Conservation (phyloP, 495 filamentous ascomycete genomes). For the Neurospora sp. region DNA sequence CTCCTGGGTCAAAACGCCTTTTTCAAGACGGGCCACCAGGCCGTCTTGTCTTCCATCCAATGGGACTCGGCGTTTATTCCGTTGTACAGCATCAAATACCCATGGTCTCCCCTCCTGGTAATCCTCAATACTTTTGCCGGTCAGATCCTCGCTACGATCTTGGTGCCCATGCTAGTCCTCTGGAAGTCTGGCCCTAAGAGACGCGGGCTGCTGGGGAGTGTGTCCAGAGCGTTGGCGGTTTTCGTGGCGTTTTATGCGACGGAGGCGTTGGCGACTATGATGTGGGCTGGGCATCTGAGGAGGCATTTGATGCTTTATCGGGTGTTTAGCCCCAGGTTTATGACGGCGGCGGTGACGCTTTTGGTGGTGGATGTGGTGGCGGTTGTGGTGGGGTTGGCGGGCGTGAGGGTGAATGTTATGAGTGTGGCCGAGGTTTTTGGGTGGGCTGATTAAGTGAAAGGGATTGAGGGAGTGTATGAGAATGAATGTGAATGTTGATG, state of each 20-base stretch:
- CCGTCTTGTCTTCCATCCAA: constrained; percentile 76
- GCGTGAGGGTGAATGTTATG: constrained; percentile 58
- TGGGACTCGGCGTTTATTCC: constrained; percentile 85
- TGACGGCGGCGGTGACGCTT: constrained; percentile 67
- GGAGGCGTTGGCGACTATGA: constrained; percentile 70
- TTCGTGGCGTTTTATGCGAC: constrained; percentile 74
- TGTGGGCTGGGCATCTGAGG: constrained; percentile 77
- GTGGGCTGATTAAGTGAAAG: constrained; percentile 32
- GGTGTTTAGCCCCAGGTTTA: constrained; percentile 85
- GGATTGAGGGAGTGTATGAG: background rate
- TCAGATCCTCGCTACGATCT: constrained; percentile 69
- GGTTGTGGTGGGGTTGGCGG: constrained; percentile 56
- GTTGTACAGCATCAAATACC: constrained; percentile 70
- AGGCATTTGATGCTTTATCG: constrained; percentile 94
- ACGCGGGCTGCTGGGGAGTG: constrained; percentile 48
- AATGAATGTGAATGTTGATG: background rate
- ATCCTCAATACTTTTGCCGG: constrained; percentile 79
- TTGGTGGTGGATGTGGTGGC: constrained; percentile 68
- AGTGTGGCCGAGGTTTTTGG: constrained; percentile 88
- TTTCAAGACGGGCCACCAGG: constrained; percentile 98
- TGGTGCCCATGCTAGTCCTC: constrained; percentile 70
- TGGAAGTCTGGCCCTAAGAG: constrained; percentile 67
- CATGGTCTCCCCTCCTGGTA: constrained; percentile 76
- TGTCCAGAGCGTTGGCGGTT: constrained; percentile 57
- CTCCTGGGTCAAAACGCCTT: constrained; percentile 84